These are phyloP conservation scores for Oxyria digyna DNA, from an alignment of 148 eudicot species.

Conservation along the genomic window DNA sequence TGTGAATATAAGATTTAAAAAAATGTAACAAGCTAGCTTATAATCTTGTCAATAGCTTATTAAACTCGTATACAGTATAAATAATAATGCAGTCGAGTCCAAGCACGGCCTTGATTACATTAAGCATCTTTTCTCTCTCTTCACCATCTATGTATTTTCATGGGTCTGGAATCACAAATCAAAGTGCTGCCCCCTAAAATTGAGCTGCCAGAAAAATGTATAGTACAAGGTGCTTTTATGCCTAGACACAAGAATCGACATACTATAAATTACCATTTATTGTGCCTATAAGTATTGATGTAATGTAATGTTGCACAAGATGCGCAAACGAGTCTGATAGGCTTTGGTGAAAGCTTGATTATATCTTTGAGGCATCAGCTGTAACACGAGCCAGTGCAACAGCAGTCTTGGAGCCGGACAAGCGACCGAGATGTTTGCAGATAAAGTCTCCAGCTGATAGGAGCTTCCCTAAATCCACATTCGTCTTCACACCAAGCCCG, in stretches of 20 bases:
- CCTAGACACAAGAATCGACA: neutral
- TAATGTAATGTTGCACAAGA: neutral
- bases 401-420: constrained; percentile 51
- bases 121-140: neutral
- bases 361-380: constrained; percentile 34
- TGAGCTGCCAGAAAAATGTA: neutral
- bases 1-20: too few relatives aligned
- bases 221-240: constrained; percentile 1
- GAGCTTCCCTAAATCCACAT: constrained; percentile 41
- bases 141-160: neutral
- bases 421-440: constrained; percentile 44
- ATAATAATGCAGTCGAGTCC: too few relatives aligned
- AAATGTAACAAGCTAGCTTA: neutral
- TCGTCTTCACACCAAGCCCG: constrained; percentile 54
- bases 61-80: too few relatives aligned
- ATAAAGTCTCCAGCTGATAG: constrained; percentile 53
- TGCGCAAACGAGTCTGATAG: neutral
- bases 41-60: neutral
- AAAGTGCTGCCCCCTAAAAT: neutral
- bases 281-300: neutral
- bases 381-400: constrained; percentile 38
- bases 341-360: neutral
- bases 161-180: neutral
- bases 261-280: neutral
- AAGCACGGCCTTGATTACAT: too few relatives aligned